Percentiles rank a stretch among this genome's conserved stretches.
These are phyloP conservation scores for Athelia sp. DNA, from an alignment of 1,284 basidiomycete species.

Conservation along the genomic window DNA sequence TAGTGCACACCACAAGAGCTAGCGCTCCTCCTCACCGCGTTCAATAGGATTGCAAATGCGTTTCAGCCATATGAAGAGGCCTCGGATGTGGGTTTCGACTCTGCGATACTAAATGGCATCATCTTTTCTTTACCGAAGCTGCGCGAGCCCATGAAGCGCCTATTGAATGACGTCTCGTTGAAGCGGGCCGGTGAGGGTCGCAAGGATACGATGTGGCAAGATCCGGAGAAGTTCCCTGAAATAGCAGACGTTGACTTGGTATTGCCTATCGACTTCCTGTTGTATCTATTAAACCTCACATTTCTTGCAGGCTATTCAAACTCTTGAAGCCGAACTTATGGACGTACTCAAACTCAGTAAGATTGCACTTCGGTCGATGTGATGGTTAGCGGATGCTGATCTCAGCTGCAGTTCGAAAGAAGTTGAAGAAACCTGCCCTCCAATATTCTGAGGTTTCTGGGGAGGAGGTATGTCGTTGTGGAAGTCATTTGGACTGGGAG, in stretches of 20 bases:
- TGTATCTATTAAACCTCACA: background rate
- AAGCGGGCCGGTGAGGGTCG: constrained; percentile 71
- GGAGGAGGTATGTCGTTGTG: constrained; percentile 51
- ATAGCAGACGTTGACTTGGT: constrained; percentile 46
- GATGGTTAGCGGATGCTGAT: background rate
- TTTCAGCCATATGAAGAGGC: constrained; percentile 48
- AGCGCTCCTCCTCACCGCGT: constrained; percentile 69
- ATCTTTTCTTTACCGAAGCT: constrained; percentile 67
- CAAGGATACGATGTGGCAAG: constrained; percentile 73
- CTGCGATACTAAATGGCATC: constrained; percentile 67
- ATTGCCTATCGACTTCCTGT: constrained; percentile 16
- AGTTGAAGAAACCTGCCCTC: constrained; percentile 72
- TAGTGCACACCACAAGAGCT: constrained; percentile 87
- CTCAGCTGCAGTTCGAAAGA: constrained; percentile 56
- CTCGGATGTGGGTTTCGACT: constrained; percentile 53
- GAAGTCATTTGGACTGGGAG: background rate
- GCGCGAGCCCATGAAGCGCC: constrained; percentile 45
- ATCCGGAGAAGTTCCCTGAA: constrained; percentile 65
- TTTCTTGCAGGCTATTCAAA: constrained; percentile 43
- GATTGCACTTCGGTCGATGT: constrained; percentile 12
- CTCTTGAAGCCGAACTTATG: constrained; percentile 67
- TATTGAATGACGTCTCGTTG: constrained; percentile 61
- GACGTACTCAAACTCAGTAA: constrained; percentile 72
- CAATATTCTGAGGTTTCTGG: constrained; percentile 72
- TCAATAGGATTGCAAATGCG: constrained; percentile 67